Conservation (phyloP, 73 alveolate species). For the Tetrahymena thermophila region DNA sequence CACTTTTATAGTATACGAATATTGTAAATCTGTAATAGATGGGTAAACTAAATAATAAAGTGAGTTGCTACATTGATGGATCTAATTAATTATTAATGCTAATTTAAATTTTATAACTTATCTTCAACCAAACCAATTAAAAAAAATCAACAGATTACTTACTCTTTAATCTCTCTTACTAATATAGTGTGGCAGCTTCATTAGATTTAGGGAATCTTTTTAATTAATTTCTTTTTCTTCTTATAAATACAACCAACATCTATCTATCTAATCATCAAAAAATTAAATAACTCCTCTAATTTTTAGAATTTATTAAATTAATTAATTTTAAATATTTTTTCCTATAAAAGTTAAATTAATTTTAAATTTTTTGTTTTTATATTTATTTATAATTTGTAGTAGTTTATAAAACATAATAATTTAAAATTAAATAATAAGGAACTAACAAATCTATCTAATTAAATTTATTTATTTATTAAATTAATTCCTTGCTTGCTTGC, state of each 20-base stretch:
- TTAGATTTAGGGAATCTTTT: neutral
- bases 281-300: neutral
- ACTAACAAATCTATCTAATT: neutral
- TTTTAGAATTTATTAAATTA: neutral
- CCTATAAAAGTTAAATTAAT: neutral
- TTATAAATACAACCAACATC: too few species aligned
- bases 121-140: neutral
- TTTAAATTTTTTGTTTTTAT: too few species aligned
- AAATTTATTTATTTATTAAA: too few species aligned
- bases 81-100: neutral
- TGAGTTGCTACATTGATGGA: neutral
- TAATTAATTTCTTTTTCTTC: neutral
- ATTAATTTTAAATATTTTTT: too few species aligned
- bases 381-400: neutral
- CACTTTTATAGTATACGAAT: conserved; percentile 37
- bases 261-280: neutral
- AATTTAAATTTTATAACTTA: neutral
- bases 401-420: neutral
- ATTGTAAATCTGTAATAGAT: neutral
- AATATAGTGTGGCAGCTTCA: neutral
- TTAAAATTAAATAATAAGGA: too few species aligned
- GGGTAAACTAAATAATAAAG: neutral
- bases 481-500: too few species aligned
- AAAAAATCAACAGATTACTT: too few species aligned
- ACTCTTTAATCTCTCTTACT: too few species aligned